These are phyloP conservation scores for Xylaria castorea DNA, from an alignment of 495 filamentous ascomycete genomes.

Conservation along the genomic window DNA sequence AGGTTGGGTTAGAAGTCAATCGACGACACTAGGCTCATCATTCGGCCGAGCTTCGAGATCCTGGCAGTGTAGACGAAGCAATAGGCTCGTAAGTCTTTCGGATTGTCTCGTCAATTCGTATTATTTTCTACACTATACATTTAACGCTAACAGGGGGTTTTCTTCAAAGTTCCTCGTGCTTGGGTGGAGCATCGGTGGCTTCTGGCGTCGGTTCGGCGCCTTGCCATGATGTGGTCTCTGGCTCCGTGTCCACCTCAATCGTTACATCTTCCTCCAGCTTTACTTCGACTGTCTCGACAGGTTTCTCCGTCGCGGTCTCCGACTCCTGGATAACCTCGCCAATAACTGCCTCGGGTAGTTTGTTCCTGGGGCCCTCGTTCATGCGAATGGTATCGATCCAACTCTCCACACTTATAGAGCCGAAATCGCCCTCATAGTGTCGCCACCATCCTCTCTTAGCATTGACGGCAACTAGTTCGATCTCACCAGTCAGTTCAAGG, in stretches of 20 bases:
- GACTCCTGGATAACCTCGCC: slow-evolving; percentile 61
- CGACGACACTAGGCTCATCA: not conserved
- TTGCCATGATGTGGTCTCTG: slow-evolving; percentile 28
- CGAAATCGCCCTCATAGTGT: slow-evolving; percentile 67
- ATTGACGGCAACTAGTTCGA: slow-evolving; percentile 82
- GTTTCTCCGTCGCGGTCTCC: slow-evolving; percentile 44
- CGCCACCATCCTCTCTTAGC: slow-evolving; percentile 86
- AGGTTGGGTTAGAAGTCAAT: slow-evolving; percentile 18
- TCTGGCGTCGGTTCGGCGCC: slow-evolving; percentile 47
- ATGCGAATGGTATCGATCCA: slow-evolving; percentile 91
- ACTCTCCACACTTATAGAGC: slow-evolving; percentile 67
- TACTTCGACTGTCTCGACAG: slow-evolving; percentile 44
- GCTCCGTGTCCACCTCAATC: slow-evolving; percentile 34
- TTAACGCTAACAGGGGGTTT: slow-evolving; percentile 17
- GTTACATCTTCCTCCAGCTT: slow-evolving; percentile 40
- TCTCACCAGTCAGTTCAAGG: slow-evolving; percentile 64
- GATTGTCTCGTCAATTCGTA: slow-evolving; percentile 13
- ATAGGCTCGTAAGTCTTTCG: slow-evolving; percentile 11
- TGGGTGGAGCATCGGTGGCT: slow-evolving; percentile 42
- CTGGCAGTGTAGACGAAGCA: not conserved
- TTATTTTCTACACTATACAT: slow-evolving; percentile 26
- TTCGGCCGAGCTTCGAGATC: not conserved
- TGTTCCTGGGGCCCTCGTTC: slow-evolving; percentile 82
- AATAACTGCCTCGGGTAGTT: slow-evolving; percentile 77
- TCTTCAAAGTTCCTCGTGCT: slow-evolving; percentile 55